Conservation (phyloP, 2,329 filamentous ascomycete genomes). For the Arthrobotrys pseudoclavata region DNA sequence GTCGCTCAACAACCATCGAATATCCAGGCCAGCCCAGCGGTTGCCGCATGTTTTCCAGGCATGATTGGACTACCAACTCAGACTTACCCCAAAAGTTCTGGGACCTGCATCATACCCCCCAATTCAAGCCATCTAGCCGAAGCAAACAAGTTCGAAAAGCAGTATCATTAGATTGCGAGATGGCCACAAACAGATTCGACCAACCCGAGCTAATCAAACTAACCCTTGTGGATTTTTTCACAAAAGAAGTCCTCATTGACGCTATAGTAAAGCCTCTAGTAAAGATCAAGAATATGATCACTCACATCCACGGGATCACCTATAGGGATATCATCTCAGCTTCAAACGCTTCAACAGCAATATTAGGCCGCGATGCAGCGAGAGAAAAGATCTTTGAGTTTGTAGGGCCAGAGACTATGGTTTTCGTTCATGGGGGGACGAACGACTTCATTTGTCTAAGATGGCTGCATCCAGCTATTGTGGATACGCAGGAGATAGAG, state of each 20-base stretch:
- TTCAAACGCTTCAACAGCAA: conserved; percentile 64
- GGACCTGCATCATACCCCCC: conserved; percentile 46
- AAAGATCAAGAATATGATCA: conserved; percentile 70
- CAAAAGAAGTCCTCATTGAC: conserved; percentile 69
- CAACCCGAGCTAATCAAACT: conserved; percentile 71
- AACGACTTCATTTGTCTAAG: conserved; percentile 68
- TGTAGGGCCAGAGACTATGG: conserved; percentile 68
- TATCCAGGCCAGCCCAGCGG: conserved; percentile 49
- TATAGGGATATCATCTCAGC: conserved; percentile 66
- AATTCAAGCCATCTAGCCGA: conserved; percentile 9
- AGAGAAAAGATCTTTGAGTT: conserved; percentile 68
- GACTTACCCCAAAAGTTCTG: conserved; percentile 45
- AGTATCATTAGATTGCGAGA: conserved; percentile 72
- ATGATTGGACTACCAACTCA: conserved; percentile 51
- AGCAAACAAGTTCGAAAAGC: conserved; percentile 26
- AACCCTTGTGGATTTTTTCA: conserved; percentile 71
- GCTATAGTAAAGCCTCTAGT: conserved; percentile 69
- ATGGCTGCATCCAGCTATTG: conserved; percentile 69
- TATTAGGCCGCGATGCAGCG: conserved; percentile 68
- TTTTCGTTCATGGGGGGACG: conserved; percentile 69
- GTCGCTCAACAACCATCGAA: conserved; percentile 20
- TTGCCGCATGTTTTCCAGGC: conserved; percentile 26
- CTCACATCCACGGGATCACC: conserved; percentile 70
- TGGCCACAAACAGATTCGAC: conserved; percentile 68
- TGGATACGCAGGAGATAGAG: conserved; percentile 67